Base-by-base conservation (phyloP, 2,329 filamentous ascomycete species). In the Stagonosporopsis rhizophila region DNA sequence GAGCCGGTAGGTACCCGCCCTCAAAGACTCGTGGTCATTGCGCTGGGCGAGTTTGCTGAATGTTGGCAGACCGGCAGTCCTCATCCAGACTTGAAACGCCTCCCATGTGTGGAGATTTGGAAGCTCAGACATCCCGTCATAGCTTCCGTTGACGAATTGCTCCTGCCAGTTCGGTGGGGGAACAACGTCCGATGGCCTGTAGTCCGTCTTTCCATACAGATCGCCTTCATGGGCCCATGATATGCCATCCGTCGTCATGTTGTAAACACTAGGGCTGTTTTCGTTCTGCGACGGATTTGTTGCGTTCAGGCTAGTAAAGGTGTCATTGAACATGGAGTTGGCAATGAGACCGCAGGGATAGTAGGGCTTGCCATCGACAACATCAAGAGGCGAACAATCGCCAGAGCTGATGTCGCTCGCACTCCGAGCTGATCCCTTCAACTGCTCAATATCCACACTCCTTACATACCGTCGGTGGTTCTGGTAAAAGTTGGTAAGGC, bases 1-100 rank as follows among this genome's bases (percentile, higher is more conserved):
- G 49, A 99, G 79, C 60, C 86, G 80, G 75, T 99, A 99, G 19
- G 79, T 85, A 25, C 94, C 95, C 15, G 79, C 72, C 30, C 73
- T 69, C 89, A 99, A 89, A 0, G 79, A 74, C 2, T 83, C 79
- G 0, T 81, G 81, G 72, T 96, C 89, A 71, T 97, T 97, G 57
- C 92, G 85, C 75, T 89, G 85, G 41, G 92, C 91, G 42, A 99
- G 82, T 80, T 99, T 99, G 84, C 91, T 96, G 75, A 99, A 99
- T 5, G 89, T 89, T 1, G 95, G 95, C 68, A 98, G 80, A 55
- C 94, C 95, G 22, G 95, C 95, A 1, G 96, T 96, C 67, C 95
- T 88, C 95, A 99, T 99, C 95, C 95, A 99, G 20, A 98, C 93
- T 78, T 97, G 93, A 76, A 99, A 96, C 39, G 87, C 87, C 75